Evolutionary conservation across 148 eudicot genomes (phyloP), one percentile per base, ranked within the genome.

Genomic region (Rhododendron vialii): DNA sequence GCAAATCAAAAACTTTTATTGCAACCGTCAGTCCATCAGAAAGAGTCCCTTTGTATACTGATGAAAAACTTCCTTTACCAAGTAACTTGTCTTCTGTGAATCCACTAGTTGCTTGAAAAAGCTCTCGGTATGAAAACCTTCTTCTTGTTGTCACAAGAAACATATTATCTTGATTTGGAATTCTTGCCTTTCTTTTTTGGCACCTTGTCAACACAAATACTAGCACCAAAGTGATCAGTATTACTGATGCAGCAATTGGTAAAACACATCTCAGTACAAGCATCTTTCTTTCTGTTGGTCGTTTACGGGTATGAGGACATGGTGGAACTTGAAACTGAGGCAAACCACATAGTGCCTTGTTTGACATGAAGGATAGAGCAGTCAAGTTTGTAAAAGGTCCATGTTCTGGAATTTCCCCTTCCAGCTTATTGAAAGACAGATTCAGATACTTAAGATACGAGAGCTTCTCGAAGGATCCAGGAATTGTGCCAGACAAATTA

Each of bases 331-430:
- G 85, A 28, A 83, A 43, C 28, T 14, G 24, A 20, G 87, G 65
- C 53, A 48, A 11, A 17, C 87, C 87, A 20, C 87, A 80, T 35
- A 80, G 65, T 10, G 59, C 87, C 15, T 48, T 48, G 20, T 86
- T 86, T 7, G 11, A 13, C 65, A 48, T 10, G 28, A 79, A 86
- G 26, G 81, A 48, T 45, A 12, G 55, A 63, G 28, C 38, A 13
- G 83, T 78, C 22, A 85, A 85, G 59, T 69, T 85, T 14, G 18
- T 35, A 41, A 85, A 85, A 69, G 59, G 61, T 35, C 87, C 87
- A 43, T 83, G 48, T 2, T 5, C 28, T 3, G 87, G 87, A 59
- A 86, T 86, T 43, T 74, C 36, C n/a, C 84, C 87, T 65, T 38
- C 55, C 45, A 86, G 24, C 45, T 30, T 30, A 65, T 86, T 86